A percentile compares a stretch with the other conserved stretches of the same genome.
Evolutionary conservation across 805 yeast genomes (phyloP).

Genomic region (Zygotorulaspora sp.): DNA sequence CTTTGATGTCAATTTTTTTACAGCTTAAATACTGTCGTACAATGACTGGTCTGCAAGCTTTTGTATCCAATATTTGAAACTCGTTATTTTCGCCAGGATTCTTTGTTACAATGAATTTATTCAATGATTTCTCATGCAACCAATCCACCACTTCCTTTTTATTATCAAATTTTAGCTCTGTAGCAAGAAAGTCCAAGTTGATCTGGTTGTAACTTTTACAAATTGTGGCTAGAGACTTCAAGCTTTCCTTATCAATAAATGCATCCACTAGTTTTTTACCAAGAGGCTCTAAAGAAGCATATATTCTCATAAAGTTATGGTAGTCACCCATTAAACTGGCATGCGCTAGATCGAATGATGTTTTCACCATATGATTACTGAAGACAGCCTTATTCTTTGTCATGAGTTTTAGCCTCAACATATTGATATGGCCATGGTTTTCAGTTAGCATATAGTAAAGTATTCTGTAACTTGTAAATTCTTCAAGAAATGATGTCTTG

Average conservation of each 20-base stretch:
- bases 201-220: conserved; percentile 53
- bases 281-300: conserved; percentile 39
- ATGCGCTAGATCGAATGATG: conserved; percentile 32
- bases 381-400: conserved; percentile 15
- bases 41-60: conserved; percentile 35
- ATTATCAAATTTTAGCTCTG: conserved; percentile 41
- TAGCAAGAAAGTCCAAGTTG: conserved; percentile 36
- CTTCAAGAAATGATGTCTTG: conserved; percentile 44
- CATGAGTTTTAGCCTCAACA: conserved; percentile 22
- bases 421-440: conserved; percentile 40
- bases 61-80: conserved; percentile 34
- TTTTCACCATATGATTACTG: conserved; percentile 21
- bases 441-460: conserved; percentile 72
- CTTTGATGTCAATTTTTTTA: conserved; percentile 79
- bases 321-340: conserved; percentile 44
- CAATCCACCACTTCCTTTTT: conserved; percentile 41
- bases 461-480: conserved; percentile 68
- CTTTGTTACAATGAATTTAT: conserved; percentile 31
- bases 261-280: conserved; percentile 47
- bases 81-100: conserved; percentile 27
- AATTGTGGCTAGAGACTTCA: conserved; percentile 52
- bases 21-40: conserved; percentile 37
- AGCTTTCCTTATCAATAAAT: conserved; percentile 54
- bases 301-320: conserved; percentile 46
- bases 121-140: conserved; percentile 40